Evolutionary conservation across 306 rosid genomes (phyloP).

Genomic region (Pueraria montana): DNA sequence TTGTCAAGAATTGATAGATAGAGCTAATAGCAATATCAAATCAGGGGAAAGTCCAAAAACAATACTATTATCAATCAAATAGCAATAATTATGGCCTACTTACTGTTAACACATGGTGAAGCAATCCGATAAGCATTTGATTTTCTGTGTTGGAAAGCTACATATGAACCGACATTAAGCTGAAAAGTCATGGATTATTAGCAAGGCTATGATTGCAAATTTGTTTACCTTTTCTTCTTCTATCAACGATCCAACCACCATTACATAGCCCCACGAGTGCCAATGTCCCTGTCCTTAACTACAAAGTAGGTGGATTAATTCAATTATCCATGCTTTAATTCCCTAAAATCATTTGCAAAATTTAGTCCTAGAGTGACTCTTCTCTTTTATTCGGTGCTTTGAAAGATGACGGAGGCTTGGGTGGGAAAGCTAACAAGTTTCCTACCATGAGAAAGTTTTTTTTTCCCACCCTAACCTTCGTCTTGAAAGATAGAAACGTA

Average conservation of each 20-base stretch:
- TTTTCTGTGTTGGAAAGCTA: constrained; percentile 44
- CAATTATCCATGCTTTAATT: constrained; percentile 18
- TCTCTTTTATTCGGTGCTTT: neutral
- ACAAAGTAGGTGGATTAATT: constrained; percentile 11
- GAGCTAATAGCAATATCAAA: constrained; percentile 14
- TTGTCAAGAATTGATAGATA: neutral
- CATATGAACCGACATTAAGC: constrained; percentile 48
- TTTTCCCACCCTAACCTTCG: too few species aligned
- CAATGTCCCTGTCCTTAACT: constrained; percentile 36
- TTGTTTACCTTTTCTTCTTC: neutral
- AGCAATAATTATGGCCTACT: constrained; percentile 40
- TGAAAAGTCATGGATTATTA: constrained; percentile 45
- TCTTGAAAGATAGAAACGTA: neutral
- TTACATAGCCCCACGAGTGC: constrained; percentile 38
- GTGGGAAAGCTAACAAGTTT: too few species aligned
- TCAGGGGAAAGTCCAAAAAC: neutral
- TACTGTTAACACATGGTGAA: constrained; percentile 38
- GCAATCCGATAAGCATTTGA: constrained; percentile 49
- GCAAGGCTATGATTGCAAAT: constrained; percentile 47
- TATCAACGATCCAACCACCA: constrained; percentile 47
- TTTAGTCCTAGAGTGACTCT: neutral
- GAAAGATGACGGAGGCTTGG: too few species aligned
- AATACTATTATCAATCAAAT: constrained; percentile 18
- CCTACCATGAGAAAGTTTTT: too few species aligned
- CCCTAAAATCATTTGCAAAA: constrained; percentile 36